Conservation (phyloP, 1,139 yeast species). For the Zygoascus meyerae region DNA sequence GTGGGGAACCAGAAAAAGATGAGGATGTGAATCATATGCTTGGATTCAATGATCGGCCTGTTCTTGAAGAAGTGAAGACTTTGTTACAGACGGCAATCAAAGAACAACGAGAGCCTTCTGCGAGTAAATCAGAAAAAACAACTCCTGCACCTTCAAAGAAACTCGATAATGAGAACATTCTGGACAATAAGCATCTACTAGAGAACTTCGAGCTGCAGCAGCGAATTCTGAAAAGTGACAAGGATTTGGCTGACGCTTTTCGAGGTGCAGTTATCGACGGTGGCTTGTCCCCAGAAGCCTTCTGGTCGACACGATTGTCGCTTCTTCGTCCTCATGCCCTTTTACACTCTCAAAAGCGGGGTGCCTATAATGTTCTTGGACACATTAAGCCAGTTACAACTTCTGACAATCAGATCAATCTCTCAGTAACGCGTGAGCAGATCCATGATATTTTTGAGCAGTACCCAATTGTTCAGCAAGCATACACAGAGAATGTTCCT, state of each 20-base stretch:
- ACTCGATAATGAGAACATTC: conserved; percentile 30
- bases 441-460: conserved; percentile 88
- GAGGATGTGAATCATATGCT: conserved; percentile 47
- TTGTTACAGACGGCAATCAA: conserved; percentile 60
- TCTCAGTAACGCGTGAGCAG: conserved; percentile 83
- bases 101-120: conserved; percentile 8
- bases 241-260: conserved; percentile 65
- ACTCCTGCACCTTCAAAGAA: conserved; percentile 18
- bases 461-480: conserved; percentile 86
- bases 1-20: conserved; percentile 5
- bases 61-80: conserved; percentile 70
- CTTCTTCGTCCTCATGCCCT: conserved; percentile 80
- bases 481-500: conserved; percentile 88
- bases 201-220: conserved; percentile 76
- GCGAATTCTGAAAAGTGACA: conserved; percentile 62
- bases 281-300: conserved; percentile 71
- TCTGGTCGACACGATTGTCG: conserved; percentile 84
- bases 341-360: conserved; percentile 75
- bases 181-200: conserved; percentile 41
- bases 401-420: conserved; percentile 64
- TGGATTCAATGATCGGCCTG: conserved; percentile 62
- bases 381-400: conserved; percentile 91
- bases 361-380: conserved; percentile 89
- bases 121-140: neutral
- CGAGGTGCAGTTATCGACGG: conserved; percentile 82